Base-by-base conservation (phyloP, 345 rosid genomes). In the Hibiscus syriacus region DNA sequence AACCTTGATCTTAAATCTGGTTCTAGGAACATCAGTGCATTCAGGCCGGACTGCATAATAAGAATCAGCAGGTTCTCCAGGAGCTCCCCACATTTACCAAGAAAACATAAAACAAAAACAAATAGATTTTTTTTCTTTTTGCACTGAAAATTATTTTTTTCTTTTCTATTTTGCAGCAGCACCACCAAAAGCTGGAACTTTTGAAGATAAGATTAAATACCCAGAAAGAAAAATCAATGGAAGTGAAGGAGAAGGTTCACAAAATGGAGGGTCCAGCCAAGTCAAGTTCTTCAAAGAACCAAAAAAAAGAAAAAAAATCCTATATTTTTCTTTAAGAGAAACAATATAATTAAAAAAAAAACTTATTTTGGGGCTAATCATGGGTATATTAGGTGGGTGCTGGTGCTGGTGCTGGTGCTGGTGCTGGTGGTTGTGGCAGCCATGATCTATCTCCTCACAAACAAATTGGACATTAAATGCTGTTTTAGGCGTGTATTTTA, bases 1-100 rank as follows among this genome's bases (percentile, higher is more conserved):
- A 68, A 94, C 99, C 93, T 84, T 91, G 88, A 94, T 94, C 74
- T 86, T 94, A 84, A 94, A 94, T 83, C 78, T 81, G 75, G 93
- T 79, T 72, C 82, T 92, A 26, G 99, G 98, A 64, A 89, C 98
- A 80, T 94, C 95, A 43, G 85, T 84, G 81, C 99, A 94, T 48
- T 92, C 97, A 48, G 96, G 87, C 41, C 99, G 86, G 79, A 94
- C 96, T 86, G 80, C 79, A 65, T 94, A 94, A 77, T 85, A 94
- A 73, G 96, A 85, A 83, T 94, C 99, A 46, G 93, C 87, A 41
- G 95, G 86, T 53, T 85, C 83, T 55, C 89, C 86, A 2, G 77
- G 59, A 22, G 73, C 79, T 60, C 94, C 81, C 98, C 97, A 91
- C 97, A 94, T 94, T 82, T 81, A 70, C 74, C 64, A 76, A 71